phyloP scores from a whole-genome alignment of 768 basidiomycete species.

The Leccinum subtestaceum region DNA sequence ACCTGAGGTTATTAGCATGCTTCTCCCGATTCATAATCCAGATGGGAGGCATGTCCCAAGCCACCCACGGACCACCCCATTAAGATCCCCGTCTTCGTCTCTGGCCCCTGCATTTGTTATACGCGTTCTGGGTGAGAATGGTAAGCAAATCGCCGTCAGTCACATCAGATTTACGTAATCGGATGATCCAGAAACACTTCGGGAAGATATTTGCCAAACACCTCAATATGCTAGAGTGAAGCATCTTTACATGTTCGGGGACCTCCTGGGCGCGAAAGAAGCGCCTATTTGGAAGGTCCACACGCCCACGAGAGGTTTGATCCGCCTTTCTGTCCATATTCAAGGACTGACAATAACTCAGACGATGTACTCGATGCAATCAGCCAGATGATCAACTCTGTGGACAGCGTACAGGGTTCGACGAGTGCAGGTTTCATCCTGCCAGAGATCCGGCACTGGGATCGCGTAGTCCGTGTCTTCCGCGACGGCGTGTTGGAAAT shows the following conservation, averaged over 20 bases:
- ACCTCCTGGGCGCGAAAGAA: slow-evolving; percentile 6
- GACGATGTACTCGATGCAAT: slow-evolving; percentile 11
- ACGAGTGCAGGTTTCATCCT: slow-evolving; percentile 8
- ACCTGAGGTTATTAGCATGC: slow-evolving; percentile 12
- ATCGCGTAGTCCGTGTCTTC: slow-evolving; percentile 1
- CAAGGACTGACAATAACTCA: background rate
- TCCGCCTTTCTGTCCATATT: too few species aligned
- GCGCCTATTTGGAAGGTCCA: slow-evolving; percentile 11
- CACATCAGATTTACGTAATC: background rate
- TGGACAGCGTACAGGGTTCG: slow-evolving; percentile 10
- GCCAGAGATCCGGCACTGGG: slow-evolving; percentile 9
- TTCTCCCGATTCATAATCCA: slow-evolving; percentile 6
- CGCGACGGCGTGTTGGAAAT: slow-evolving; percentile 1
- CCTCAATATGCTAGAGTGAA: slow-evolving; percentile 14
- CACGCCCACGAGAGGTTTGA: slow-evolving; percentile 12
- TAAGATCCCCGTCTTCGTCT: slow-evolving; percentile 6
- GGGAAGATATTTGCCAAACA: slow-evolving; percentile 17
- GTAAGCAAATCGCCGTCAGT: background rate
- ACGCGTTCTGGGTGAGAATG: slow-evolving; percentile 12
- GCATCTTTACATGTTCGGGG: slow-evolving; percentile 16
- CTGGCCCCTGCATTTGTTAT: slow-evolving; percentile 17
- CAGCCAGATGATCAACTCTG: slow-evolving; percentile 8
- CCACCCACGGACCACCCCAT: background rate
- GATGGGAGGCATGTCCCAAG: background rate
- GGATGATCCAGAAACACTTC: slow-evolving; percentile 13